Base-by-base conservation (phyloP, 2,329 filamentous ascomycete genomes). In the Berkeleyomyces rouxiae region DNA sequence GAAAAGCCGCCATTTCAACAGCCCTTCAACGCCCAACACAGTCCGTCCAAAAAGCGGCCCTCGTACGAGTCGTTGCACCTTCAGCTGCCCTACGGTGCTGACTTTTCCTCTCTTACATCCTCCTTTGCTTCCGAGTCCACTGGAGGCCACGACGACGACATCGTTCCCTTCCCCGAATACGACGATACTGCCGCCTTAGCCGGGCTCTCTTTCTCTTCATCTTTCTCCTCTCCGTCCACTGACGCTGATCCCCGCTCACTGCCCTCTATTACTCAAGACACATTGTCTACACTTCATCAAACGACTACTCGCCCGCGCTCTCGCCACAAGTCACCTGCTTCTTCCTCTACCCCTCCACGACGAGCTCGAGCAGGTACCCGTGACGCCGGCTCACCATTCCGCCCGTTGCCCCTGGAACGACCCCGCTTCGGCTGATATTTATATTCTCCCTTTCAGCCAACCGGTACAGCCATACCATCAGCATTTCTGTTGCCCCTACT, bases 1-100 rank as follows among this genome's bases (percentile, higher is more conserved):
- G 63, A 65, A 59, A 62, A 65, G 37, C 63, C 63, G 42, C 63
- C 63, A 5, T 65, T 65, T 58, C 63, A 65, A 43, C 63, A 65
- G 49, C 61, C 61, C 37, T 65, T 65, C 63, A 65, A 57, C 57
- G 57, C 60, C 11, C 53, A 61, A 47, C 51, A 55, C 33, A 61
- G 49, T 42, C 61, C 63, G 36, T 43, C 61, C 42, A 65, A 65
- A 46, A 63, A 16, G 33, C 57, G 58, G 7, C 63, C 58, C 5
- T n/a, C 40, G 33, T 58, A 57, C 40, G 47, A 64, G 58, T 53
- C 61, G n/a, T 53, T 46, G 37, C 63, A 65, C 16, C 49, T 62
- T 13, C 63, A 65, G 43, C 58, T 65, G 4, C 63, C 63, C 36
- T 65, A 65, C 61, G 63, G 63, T 49, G 63, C 63, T 31, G 58